A percentile compares a stretch with the other conserved stretches of the same genome.
phyloP scores from a whole-genome alignment of 2,329 filamentous ascomycete species.

The Calonectria ilicicola region DNA sequence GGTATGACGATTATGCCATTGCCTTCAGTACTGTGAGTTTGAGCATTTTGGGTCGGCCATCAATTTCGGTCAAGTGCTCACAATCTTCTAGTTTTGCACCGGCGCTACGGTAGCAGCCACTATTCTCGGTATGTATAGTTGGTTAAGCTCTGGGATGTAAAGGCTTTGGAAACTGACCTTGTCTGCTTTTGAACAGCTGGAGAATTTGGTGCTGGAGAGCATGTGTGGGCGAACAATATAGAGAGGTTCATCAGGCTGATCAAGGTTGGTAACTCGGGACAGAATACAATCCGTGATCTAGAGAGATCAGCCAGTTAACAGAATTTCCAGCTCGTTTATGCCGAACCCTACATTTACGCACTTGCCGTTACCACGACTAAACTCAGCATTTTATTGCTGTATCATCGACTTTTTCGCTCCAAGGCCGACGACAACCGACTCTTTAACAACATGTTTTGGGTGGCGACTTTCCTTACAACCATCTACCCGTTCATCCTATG shows the following conservation, averaged over 20 bases:
- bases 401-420: slow-evolving; percentile 23
- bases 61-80: background rate
- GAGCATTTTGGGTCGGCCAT: background rate
- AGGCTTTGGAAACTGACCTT: background rate
- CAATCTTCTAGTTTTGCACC: background rate
- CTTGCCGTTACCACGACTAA: slow-evolving; percentile 24
- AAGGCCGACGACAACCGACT: slow-evolving; percentile 18
- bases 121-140: slow-evolving; percentile 16
- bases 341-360: slow-evolving; percentile 22
- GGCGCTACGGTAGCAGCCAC: slow-evolving; percentile 19
- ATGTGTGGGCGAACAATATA: slow-evolving; percentile 21
- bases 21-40: slow-evolving; percentile 18
- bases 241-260: slow-evolving; percentile 16
- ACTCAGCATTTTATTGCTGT: slow-evolving; percentile 25
- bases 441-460: slow-evolving; percentile 11
- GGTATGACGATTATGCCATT: slow-evolving; percentile 25
- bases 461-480: background rate
- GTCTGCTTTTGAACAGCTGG: slow-evolving; percentile 4
- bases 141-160: too few relatives aligned
- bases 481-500: slow-evolving; percentile 23
- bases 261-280: slow-evolving; percentile 7
- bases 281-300: too few relatives aligned
- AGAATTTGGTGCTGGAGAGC: slow-evolving; percentile 23
- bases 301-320: background rate
- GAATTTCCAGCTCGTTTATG: slow-evolving; percentile 13